Conservation (phyloP, 2,329 filamentous ascomycete species). For the Beauveria sp. region DNA sequence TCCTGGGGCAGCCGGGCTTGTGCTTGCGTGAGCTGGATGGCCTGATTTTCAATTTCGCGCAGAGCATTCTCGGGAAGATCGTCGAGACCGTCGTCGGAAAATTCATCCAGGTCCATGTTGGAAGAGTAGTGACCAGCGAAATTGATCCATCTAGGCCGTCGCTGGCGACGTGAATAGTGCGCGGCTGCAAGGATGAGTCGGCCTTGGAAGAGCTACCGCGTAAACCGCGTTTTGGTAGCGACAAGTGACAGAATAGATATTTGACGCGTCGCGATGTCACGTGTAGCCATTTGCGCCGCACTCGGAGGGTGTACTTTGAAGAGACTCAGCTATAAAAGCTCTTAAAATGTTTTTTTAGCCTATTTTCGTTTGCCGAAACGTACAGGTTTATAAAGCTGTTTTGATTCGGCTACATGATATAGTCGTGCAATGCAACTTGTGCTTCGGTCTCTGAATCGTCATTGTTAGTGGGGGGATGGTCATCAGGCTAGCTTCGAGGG, state of each 20-base stretch:
- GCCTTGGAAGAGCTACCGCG: neutral
- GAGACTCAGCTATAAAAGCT: neutral
- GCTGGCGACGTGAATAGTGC: neutral
- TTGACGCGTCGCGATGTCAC: slow-evolving; percentile 19
- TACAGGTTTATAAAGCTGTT: neutral
- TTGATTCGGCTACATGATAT: neutral
- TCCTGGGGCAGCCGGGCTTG: slow-evolving; percentile 24
- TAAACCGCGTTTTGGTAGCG: neutral
- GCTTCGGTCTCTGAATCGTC: neutral
- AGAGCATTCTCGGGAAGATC: slow-evolving; percentile 49
- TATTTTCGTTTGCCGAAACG: neutral
- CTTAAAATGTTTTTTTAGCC: neutral
- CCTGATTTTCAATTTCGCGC: slow-evolving; percentile 56
- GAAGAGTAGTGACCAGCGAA: neutral
- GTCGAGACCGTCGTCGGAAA: slow-evolving; percentile 57
- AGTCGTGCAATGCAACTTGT: neutral
- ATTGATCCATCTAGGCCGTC: neutral
- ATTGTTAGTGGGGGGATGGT: neutral
- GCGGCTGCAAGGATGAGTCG: neutral
- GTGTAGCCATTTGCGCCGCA: slow-evolving; percentile 14
- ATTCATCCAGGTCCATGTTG: slow-evolving; percentile 44
- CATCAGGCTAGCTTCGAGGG: neutral
- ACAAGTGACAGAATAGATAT: neutral
- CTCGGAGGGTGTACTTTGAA: neutral
- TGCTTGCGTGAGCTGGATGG: slow-evolving; percentile 53